Conservation (phyloP, 371 early-diverging fungal species). For the Zopfochytrium polystomum region DNA sequence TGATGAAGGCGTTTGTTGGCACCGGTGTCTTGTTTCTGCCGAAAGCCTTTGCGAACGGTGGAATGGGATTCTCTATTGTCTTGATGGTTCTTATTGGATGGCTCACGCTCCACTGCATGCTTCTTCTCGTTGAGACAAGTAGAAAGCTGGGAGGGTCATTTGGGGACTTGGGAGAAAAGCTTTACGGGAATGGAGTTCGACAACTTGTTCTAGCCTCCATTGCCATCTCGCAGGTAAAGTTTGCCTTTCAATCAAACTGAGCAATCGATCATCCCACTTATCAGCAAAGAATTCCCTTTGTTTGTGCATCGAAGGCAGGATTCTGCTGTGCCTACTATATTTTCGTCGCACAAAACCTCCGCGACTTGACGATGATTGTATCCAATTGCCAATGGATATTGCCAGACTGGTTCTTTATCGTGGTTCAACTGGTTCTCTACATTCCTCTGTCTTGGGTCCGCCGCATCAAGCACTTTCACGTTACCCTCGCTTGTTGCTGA, state of each 20-base stretch:
- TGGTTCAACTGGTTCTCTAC: conserved; percentile 65
- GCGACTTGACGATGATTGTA: conserved; percentile 62
- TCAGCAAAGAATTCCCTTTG: not conserved
- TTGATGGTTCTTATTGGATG: conserved; percentile 49
- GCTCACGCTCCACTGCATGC: conserved; percentile 60
- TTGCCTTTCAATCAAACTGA: conserved; percentile 48
- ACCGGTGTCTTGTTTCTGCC: conserved; percentile 86
- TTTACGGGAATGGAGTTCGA: conserved; percentile 80
- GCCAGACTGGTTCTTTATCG: conserved; percentile 61
- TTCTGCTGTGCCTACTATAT: conserved; percentile 87
- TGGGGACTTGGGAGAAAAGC: conserved; percentile 83
- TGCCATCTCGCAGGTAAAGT: conserved; percentile 80
- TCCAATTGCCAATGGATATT: conserved; percentile 52
- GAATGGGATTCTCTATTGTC: conserved; percentile 53
- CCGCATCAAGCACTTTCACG: conserved; percentile 77
- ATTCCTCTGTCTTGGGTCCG: conserved; percentile 84
- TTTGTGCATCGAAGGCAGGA: conserved; percentile 57
- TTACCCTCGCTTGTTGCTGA: conserved; percentile 85
- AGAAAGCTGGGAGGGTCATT: conserved; percentile 66
- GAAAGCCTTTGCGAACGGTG: conserved; percentile 65
- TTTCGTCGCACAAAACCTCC: conserved; percentile 76
- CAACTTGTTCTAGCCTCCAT: conserved; percentile 74
- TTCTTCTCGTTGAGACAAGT: conserved; percentile 53
- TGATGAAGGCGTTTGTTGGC: conserved; percentile 84
- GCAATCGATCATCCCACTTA: conserved; percentile 33